A percentile compares a stretch with the other conserved stretches of the same genome.
These are phyloP conservation scores for Alectoria sarmentosa DNA, from an alignment of 495 filamentous ascomycete genomes.

Conservation along the genomic window DNA sequence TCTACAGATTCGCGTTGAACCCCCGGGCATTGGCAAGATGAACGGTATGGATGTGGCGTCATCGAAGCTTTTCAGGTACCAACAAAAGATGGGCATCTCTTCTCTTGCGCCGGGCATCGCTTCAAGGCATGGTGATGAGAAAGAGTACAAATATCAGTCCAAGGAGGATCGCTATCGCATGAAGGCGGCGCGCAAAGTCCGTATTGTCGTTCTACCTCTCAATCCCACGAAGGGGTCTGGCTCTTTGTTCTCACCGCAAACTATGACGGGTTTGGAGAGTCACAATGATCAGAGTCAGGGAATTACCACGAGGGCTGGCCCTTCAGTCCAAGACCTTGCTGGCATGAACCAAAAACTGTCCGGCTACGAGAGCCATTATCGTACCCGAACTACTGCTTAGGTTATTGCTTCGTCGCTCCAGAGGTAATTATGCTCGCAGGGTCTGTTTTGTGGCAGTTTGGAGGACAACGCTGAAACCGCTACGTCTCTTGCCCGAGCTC, in stretches of 20 bases:
- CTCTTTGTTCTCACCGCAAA: neutral
- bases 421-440: neutral
- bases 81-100: slow-evolving; percentile 1
- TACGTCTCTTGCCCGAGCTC: neutral
- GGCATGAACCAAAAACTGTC: neutral
- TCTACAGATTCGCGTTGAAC: slow-evolving; percentile 7
- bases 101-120: neutral
- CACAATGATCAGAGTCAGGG: neutral
- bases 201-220: slow-evolving; percentile 10
- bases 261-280: neutral
- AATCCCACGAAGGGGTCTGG: neutral
- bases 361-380: neutral
- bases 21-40: slow-evolving; percentile 3
- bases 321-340: neutral
- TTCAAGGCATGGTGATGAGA: slow-evolving; percentile 2
- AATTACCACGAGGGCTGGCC: neutral
- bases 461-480: neutral
- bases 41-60: slow-evolving; percentile 15
- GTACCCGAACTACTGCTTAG: neutral
- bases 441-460: neutral
- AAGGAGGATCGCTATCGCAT: slow-evolving; percentile 12
- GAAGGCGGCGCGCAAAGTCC: slow-evolving; percentile 13
- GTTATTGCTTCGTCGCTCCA: neutral
- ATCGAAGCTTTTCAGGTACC: slow-evolving; percentile 10
- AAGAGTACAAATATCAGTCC: slow-evolving; percentile 8